Evolutionary conservation across 2,329 filamentous ascomycete genomes (phyloP), one percentile per base, ranked within the genome.

Genomic region (Capronia epimyces): DNA sequence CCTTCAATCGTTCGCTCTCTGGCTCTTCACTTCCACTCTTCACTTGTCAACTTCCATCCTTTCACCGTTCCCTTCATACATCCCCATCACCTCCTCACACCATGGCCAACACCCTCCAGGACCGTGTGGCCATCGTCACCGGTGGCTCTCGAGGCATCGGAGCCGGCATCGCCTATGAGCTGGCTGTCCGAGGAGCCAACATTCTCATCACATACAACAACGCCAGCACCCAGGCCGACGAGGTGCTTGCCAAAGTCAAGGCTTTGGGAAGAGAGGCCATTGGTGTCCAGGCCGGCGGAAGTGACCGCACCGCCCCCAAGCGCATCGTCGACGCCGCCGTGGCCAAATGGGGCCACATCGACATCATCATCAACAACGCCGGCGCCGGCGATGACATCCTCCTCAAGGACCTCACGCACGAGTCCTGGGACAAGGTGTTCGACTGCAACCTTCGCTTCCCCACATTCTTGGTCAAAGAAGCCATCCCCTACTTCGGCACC

Each of bases 271-370:
- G 52, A 1, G 45, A 58, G 10, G 74, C 75, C 47, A 62, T 76
- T 50, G 65, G 69, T 53, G 75, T 78, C 65, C 72, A 76, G 58
- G 57, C 56, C 22, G 75, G 77, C 55, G 73, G 57, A 12, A 50
- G 50, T 6, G 42, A 60, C 25, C 46, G 9, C 13, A n/a, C 7
- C n/a, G 43, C 49, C 5, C 49, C 49, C 10, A 13, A 22, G 7
- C n/a, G 6, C 7, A 27, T 52, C 5, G 36, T 52, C 20, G 20
- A 42, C 3, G 43, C 36, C 8, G 20, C 43, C 1, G 13, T 22
- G 25, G 25, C 5, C 3, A 18, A 42, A 12, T 45, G 21, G 12
- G 13, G 12, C 4, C 16, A 15, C 15, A 52, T 52, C 25, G 43
- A 52, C 21, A 52, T 52, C 49, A 41, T 52, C 9, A 21, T 49